A percentile compares a stretch with the other conserved stretches of the same genome.
Evolutionary conservation across 1,139 yeast genomes (phyloP).

Genomic region (Saccharomyces uvarum): DNA sequence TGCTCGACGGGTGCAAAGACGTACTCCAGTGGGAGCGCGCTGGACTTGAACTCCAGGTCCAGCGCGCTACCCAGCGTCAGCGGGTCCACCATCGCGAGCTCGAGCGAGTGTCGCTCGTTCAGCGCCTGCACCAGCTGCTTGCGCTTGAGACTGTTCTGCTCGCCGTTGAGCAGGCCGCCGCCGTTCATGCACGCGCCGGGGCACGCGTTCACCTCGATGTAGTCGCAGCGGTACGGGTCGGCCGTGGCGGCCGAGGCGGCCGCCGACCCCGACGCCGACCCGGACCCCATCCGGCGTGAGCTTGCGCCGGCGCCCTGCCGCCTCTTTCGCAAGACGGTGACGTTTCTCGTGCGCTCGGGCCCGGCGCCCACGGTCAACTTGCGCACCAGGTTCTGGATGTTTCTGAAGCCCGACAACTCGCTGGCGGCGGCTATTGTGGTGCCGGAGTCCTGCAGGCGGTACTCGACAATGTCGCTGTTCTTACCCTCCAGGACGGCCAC

Average conservation of each 20-base stretch:
- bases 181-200: constrained; percentile 98
- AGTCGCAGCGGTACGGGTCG: constrained; percentile 66
- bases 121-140: constrained; percentile 10
- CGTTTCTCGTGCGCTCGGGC: constrained; percentile 7
- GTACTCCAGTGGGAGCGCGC: constrained; percentile 9
- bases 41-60: constrained; percentile 2
- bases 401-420: constrained; percentile 83
- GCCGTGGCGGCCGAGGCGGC: constrained; percentile 34
- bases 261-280: no score
- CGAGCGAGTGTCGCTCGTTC: constrained; percentile 4
- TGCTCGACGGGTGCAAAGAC: constrained; percentile 14
- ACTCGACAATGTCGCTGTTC: constrained; percentile 70
- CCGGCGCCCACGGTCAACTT: constrained; percentile 44
- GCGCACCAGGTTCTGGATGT: constrained; percentile 86
- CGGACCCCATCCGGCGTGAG: not conserved
- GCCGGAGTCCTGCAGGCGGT: constrained; percentile 41
- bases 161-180: constrained; percentile 60
- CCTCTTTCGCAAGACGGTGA: constrained; percentile 14
- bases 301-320: not conserved
- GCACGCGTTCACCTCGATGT: constrained; percentile 95
- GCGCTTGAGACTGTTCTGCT: constrained; percentile 4
- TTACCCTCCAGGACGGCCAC: constrained; percentile 44
- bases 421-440: constrained; percentile 56
- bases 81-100: constrained; percentile 9
- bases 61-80: constrained; percentile 4